Conservation (phyloP, 2,329 filamentous ascomycete genomes). For the Ceratocystis destructans region DNA sequence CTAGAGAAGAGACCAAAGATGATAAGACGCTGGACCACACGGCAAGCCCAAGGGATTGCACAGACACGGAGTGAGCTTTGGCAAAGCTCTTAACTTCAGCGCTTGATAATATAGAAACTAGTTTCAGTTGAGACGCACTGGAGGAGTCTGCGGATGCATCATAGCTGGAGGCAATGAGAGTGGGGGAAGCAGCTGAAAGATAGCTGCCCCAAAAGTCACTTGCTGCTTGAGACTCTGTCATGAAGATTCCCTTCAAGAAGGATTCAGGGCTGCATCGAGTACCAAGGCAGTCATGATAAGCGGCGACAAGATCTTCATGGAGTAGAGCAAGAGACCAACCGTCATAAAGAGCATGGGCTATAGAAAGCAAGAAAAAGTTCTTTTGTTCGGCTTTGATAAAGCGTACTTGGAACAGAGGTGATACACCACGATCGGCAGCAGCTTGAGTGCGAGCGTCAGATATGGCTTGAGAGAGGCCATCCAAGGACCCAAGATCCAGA, state of each 20-base stretch:
- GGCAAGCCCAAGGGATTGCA: conserved; percentile 26
- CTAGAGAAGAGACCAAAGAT: conserved; percentile 46
- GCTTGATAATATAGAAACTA: conserved; percentile 27
- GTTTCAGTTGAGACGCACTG: not conserved
- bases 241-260: conserved; percentile 19
- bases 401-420: conserved; percentile 37
- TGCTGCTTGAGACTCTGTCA: not conserved
- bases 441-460: conserved; percentile 29
- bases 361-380: conserved; percentile 47
- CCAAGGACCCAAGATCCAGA: not conserved
- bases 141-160: not conserved
- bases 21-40: conserved; percentile 63
- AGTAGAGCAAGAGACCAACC: conserved; percentile 69
- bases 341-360: conserved; percentile 81
- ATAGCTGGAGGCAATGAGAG: not conserved
- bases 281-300: conserved; percentile 37
- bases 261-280: conserved; percentile 32
- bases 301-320: conserved; percentile 53
- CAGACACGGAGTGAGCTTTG: not conserved
- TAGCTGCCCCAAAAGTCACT: conserved; percentile 57
- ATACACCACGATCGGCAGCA: conserved; percentile 25
- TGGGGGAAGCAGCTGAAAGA: conserved; percentile 29
- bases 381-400: conserved; percentile 27
- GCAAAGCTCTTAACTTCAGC: conserved; percentile 26
- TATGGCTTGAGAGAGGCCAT: conserved; percentile 24